Evolutionary conservation across 257 asterid species (phyloP), one percentile per base, ranked within the genome.

Genomic region (Penstemon barbatus): DNA sequence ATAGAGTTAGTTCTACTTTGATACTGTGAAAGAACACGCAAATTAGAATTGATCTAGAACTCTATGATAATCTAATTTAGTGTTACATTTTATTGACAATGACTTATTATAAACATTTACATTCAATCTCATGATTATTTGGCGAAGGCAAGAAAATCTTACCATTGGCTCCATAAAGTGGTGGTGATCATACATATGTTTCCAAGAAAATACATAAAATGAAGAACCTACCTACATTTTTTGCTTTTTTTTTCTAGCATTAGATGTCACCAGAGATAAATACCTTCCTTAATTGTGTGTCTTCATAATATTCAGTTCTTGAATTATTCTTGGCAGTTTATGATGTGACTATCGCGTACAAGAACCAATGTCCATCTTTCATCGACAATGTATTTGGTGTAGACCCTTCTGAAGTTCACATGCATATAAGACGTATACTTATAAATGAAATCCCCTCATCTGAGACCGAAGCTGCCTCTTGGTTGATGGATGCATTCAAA

Each of bases 391-490:
- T 86, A 10, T 92, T 82, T 61, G 98, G 98, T 1, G 83, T 88
- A n/a, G 94, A 88, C 67, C 98, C 98, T 2, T 82, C 97, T 8
- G 97, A 92, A 80, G 96, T 92, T 44, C 97, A 92, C 83, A 88
- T 92, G 78, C 91, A 90, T 51, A 68, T 92, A 33, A 75, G 82
- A 42, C 89, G 97, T 4, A 76, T 88, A 65, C 76, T 87, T 58
- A 40, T 79, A 0, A 40, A 68, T 4, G 82, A 82, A 66, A 88
- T 90, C 78, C 97, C 97, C 3, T 7, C 57, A 39, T 77, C 88
- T 3, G 97, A 88, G 56, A 57, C 51, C 44, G 85, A 73, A 75
- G 83, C 79, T 52, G 65, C 83, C 10, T 69, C 83, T 6, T 92
- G 98, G 98, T 74, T 92, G 82, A 82, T 82, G 85, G 82, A 88